Evolutionary conservation across 257 asterid species (phyloP).

Genomic region (Avicennia marina): DNA sequence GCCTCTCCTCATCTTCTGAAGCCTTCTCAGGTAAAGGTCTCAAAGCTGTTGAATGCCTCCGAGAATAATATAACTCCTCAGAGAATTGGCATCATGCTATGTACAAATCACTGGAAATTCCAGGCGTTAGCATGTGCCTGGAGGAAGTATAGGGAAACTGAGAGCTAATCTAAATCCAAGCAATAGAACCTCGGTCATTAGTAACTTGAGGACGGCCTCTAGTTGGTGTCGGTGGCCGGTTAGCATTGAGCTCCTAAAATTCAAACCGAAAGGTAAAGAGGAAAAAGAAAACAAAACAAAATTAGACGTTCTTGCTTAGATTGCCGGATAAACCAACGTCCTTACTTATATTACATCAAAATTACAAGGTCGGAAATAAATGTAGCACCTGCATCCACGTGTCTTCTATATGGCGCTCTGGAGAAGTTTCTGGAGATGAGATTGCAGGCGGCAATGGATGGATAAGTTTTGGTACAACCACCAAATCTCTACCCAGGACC

Average conservation of each 20-base stretch:
- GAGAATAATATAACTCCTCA: constrained; percentile 13
- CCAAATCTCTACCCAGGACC: constrained; percentile 98
- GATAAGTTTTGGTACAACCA: constrained; percentile 92
- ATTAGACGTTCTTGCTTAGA: too few relatives aligned
- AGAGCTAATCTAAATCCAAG: constrained; percentile 52
- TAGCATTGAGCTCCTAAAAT: constrained; percentile 89
- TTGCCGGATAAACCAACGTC: too few relatives aligned
- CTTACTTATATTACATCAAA: too few relatives aligned
- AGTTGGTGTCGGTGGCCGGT: constrained; percentile 97
- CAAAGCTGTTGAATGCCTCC: constrained; percentile 21
- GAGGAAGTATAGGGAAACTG: constrained; percentile 30
- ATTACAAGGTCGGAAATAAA: neutral
- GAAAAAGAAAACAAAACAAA: too few relatives aligned
- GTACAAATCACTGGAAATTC: constrained; percentile 65
- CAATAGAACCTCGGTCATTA: constrained; percentile 90
- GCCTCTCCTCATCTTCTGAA: constrained; percentile 9
- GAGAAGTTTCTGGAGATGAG: constrained; percentile 90
- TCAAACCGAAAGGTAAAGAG: too few relatives aligned
- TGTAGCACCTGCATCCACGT: constrained; percentile 96
- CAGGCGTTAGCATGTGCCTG: constrained; percentile 47
- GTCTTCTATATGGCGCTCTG: constrained; percentile 83
- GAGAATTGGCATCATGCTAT: constrained; percentile 43
- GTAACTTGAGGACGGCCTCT: constrained; percentile 96
- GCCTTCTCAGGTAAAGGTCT: constrained; percentile 16
- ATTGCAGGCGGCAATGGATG: constrained; percentile 98